Conservation (phyloP, 768 basidiomycete genomes). For the Trametes elegans region DNA sequence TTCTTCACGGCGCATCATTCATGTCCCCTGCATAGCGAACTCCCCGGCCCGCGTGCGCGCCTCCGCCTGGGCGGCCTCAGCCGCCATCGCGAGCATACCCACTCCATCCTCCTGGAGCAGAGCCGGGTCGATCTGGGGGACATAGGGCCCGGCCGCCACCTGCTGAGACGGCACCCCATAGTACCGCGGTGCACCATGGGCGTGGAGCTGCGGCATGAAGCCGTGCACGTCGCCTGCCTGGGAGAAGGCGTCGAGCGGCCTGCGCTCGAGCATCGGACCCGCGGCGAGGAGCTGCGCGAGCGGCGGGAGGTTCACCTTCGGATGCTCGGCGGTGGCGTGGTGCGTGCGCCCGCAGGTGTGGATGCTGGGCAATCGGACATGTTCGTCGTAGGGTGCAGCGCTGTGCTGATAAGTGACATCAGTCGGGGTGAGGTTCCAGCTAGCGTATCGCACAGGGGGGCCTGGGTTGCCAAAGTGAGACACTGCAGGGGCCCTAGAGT, state of each 20-base stretch:
- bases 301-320: constrained; percentile 7
- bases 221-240: too few species aligned
- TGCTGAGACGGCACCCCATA: neutral
- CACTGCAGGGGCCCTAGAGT: neutral
- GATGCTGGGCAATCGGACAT: constrained; percentile 7
- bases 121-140: constrained; percentile 16
- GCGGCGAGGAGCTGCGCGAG: constrained; percentile 4
- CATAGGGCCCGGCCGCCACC: neutral
- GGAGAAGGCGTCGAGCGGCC: neutral
- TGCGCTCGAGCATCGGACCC: neutral
- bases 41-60: too few species aligned
- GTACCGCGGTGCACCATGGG: too few species aligned
- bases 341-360: neutral
- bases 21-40: too few species aligned
- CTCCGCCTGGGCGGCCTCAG: neutral
- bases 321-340: neutral
- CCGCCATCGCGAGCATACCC: constrained; percentile 2
- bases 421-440: neutral
- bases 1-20: too few species aligned
- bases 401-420: neutral
- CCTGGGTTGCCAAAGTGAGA: neutral
- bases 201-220: too few species aligned
- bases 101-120: constrained; percentile 14
- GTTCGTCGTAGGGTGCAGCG: neutral
- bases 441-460: neutral